Evolutionary conservation across 106 monocot genomes (phyloP).

Genomic region (Narthecium ossifragum): DNA sequence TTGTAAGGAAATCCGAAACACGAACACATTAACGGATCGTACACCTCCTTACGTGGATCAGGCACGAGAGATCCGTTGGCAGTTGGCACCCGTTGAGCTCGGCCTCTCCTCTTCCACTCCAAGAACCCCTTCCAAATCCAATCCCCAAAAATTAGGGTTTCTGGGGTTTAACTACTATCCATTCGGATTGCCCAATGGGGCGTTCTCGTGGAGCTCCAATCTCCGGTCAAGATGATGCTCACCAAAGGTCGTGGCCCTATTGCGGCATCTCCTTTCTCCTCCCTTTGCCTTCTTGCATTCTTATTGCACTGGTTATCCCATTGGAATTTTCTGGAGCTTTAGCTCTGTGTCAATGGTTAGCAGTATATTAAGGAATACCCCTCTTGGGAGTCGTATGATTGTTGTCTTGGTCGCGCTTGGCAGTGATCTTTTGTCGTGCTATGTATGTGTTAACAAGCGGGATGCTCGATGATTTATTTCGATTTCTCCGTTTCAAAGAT

Average conservation of each 20-base stretch:
- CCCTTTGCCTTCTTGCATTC: neutral
- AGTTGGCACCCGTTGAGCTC: too few species aligned
- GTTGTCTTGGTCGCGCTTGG: too few species aligned
- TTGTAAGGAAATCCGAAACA: too few species aligned
- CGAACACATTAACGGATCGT: too few species aligned
- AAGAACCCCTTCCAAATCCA: neutral
- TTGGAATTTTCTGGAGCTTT: neutral
- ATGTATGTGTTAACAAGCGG: too few species aligned
- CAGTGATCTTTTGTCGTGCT: neutral
- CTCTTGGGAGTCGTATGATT: neutral
- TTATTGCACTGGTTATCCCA: too few species aligned
- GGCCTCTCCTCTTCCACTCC: too few species aligned
- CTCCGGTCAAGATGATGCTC: slow-evolving; percentile 7
- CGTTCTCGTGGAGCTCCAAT: slow-evolving; percentile 16
- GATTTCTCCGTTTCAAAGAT: neutral
- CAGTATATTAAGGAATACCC: neutral
- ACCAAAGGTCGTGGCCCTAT: slow-evolving; percentile 12
- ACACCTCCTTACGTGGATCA: too few species aligned
- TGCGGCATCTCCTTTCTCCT: neutral
- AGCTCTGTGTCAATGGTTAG: neutral
- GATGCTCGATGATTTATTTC: too few species aligned
- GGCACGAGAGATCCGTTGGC: too few species aligned
- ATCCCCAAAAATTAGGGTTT: slow-evolving; percentile 1
- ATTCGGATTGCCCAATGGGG: slow-evolving; percentile 1
- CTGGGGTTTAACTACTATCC: neutral